Evolutionary conservation across 2,329 filamentous ascomycete species (phyloP).

Genomic region (Stagonosporopsis chrysanthemi): DNA sequence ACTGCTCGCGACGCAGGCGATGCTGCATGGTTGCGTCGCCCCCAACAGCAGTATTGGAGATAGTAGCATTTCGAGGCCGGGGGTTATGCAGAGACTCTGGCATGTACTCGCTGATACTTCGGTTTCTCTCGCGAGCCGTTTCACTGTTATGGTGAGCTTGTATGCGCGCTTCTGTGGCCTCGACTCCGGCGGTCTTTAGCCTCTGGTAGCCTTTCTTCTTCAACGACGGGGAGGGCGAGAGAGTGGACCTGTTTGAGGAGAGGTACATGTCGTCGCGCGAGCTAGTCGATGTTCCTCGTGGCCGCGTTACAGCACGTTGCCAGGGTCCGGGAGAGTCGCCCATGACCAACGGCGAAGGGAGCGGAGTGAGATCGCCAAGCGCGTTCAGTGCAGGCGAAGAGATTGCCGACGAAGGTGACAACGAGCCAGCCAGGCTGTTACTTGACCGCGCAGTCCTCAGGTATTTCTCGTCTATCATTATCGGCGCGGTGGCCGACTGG

Average conservation of each 20-base stretch:
- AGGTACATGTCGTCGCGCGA: slow-evolving; percentile 44
- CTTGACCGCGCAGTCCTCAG: slow-evolving; percentile 53
- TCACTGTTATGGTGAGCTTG: slow-evolving; percentile 44
- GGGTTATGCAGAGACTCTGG: slow-evolving; percentile 74
- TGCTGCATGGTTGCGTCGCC: slow-evolving; percentile 60
- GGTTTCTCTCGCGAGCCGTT: slow-evolving; percentile 69
- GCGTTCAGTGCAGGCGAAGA: slow-evolving; percentile 58
- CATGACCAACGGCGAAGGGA: slow-evolving; percentile 58
- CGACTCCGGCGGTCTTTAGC: slow-evolving; percentile 52
- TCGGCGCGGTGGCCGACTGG: slow-evolving; percentile 49
- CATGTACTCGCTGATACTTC: slow-evolving; percentile 88
- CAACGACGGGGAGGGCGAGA: slow-evolving; percentile 49
- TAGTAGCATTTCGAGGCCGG: slow-evolving; percentile 73
- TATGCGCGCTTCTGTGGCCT: slow-evolving; percentile 46
- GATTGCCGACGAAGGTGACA: slow-evolving; percentile 55
- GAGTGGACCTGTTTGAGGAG: slow-evolving; percentile 40
- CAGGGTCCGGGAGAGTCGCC: slow-evolving; percentile 54
- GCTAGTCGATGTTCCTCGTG: slow-evolving; percentile 42
- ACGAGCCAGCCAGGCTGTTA: slow-evolving; percentile 53
- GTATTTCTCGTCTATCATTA: slow-evolving; percentile 46
- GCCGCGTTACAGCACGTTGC: slow-evolving; percentile 48
- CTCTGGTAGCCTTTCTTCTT: slow-evolving; percentile 59
- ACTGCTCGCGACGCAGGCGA: slow-evolving; percentile 76
- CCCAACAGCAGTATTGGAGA: slow-evolving; percentile 57
- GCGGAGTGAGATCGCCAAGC: slow-evolving; percentile 59